Conservation (phyloP, 768 basidiomycete genomes). For the Boletus bicolor region DNA sequence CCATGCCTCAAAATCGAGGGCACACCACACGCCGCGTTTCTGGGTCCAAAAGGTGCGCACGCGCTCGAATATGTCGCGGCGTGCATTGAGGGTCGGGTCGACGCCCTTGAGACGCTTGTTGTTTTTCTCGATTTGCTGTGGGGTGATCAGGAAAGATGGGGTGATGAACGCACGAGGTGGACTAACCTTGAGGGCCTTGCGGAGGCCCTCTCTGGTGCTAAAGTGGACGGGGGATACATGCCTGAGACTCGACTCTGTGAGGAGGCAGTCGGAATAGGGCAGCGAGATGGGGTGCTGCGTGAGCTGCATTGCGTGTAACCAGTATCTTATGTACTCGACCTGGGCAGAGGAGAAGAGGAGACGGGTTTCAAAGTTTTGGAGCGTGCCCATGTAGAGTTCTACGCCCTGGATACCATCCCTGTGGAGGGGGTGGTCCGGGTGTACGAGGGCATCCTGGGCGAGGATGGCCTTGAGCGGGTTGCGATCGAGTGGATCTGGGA, state of each 20-base stretch:
- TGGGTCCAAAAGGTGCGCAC: conserved; percentile 60
- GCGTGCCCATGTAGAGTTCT: conserved; percentile 73
- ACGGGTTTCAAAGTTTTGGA: conserved; percentile 70
- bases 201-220: conserved; percentile 50
- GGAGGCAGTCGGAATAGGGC: conserved; percentile 74
- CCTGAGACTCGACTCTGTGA: conserved; percentile 56
- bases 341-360: conserved; percentile 80
- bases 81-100: conserved; percentile 49
- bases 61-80: conserved; percentile 66
- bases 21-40: conserved; percentile 68
- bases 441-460: conserved; percentile 67
- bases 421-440: conserved; percentile 70
- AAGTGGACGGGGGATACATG: conserved; percentile 59
- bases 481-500: conserved; percentile 58
- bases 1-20: conserved; percentile 84
- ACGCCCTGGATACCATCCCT: conserved; percentile 61
- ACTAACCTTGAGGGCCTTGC: conserved; percentile 56
- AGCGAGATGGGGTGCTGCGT: conserved; percentile 64
- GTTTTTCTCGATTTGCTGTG: conserved; percentile 71
- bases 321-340: conserved; percentile 82
- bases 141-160: not conserved
- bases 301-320: conserved; percentile 71
- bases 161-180: not conserved
- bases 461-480: conserved; percentile 67
- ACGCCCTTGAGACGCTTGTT: conserved; percentile 74